Evolutionary conservation across 805 yeast species (phyloP), one percentile per base, ranked within the genome.

Genomic region (Yueomyces sp.): DNA sequence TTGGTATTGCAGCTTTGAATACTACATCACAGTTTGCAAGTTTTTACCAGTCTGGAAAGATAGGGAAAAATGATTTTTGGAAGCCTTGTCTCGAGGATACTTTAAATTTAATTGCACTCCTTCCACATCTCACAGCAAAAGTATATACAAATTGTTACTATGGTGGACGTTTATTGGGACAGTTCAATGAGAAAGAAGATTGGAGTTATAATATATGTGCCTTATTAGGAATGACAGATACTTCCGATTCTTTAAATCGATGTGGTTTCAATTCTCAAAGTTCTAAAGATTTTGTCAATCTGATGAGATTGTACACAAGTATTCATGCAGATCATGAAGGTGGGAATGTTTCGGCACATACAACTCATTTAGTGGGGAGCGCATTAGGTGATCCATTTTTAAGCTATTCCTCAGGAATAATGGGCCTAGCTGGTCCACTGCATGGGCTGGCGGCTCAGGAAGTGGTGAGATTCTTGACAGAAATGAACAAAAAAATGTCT

Each of bases 301-400:
- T 83, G 55, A 76, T 83, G 77, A 77, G 94, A 67, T 70, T 84
- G 51, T 83, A 83, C 72, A 66, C 81, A 55, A 77, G 88, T 48
- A 76, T 83, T 62, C 94, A 83, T 69, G 76, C 84, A 44, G 94
- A 83, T 63, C 94, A 83, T 69, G 94, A 83, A 70, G 94, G 92
- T 66, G 92, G 92, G 62, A 82, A 82, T 60, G 92, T 82, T 47
- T 79, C 86, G 47, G 90, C 92, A 40, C 92, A 82, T 70, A 74
- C 90, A 51, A 83, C 92, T 46, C 90, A 83, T 67, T 68, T 82
- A 59, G 90, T 84, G 37, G 92, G 92, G 42, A 79, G 86, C 34
- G 88, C 94, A 26, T 68, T 83, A 52, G 73, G 85, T 41, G 82
- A 83, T 47, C 87, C 92, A 48, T 81, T 68, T 68, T 68, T 83